Base-by-base conservation (phyloP, 2,329 filamentous ascomycete genomes). In the Apiospora marii region DNA sequence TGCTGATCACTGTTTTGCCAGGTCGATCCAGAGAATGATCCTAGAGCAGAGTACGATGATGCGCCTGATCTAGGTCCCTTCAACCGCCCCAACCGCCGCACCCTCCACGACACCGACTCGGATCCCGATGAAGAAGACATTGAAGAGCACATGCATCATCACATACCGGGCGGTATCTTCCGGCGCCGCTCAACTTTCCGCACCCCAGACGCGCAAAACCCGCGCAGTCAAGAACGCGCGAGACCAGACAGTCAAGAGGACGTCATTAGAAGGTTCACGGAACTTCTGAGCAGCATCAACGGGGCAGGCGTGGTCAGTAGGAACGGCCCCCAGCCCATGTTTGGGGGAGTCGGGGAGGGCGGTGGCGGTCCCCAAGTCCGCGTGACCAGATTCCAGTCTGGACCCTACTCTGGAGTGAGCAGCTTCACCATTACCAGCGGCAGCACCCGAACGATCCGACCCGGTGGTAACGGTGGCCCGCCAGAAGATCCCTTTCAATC, bases 61-160 rank as follows among this genome's bases (percentile, higher is more conserved):
- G 74, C n/a, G 71, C 75, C 22, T 72, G 67, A 44, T 68, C 70
- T 69, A 64, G 19, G 22, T 4, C 58, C 58, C 58, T 64, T 64
- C 34, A 34, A 64, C 24, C 58, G 22, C 30, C 34, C 22, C 8
- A 64, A 64, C 58, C 58, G 34, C 34, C 58, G 34, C 58, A 37
- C n/a, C 27, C 77, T 77, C n/a, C 75, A 74, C 67, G 81, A 83
- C 68, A 80, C 83, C 69, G 84, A 87, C 73, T 89, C 88, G 1
- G 90, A 91, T 72, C 88, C 88, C 0, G 89, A 90, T 19, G 89
- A 90, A 76, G 87, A 83, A 37, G 87, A 91, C 76, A 88, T 91
- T 73, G 87, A 90, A 34, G 86, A 90, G 41, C 83, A 87, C 49
- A 68, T 85, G n/a, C 74, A 77, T 27, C 77, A 77, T 24, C 77